A percentile compares a stretch with the other conserved stretches of the same genome.
Conservation (phyloP, 441 rosid species). For the Manihot esculenta region DNA sequence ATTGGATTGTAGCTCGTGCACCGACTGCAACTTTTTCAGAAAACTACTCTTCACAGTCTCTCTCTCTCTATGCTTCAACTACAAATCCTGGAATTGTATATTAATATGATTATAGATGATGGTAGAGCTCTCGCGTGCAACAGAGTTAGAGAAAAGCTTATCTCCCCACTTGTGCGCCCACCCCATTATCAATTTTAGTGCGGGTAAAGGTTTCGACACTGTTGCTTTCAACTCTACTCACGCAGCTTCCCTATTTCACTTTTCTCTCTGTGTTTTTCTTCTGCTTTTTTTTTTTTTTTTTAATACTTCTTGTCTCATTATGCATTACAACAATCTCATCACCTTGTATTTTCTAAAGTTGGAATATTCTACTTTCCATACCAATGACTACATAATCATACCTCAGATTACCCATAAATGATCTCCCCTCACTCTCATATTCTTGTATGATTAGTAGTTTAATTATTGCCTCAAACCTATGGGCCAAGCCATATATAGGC, state of each 20-base stretch:
- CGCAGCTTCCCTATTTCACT: neutral
- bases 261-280: too few relatives aligned
- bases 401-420: neutral
- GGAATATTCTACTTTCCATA: constrained; percentile 10
- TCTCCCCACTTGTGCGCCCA: constrained; percentile 20
- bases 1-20: constrained; percentile 32
- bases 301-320: neutral
- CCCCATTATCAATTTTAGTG: constrained; percentile 16
- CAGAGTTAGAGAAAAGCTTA: constrained; percentile 8
- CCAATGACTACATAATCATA: neutral
- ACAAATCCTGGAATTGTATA: too few relatives aligned
- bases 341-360: neutral
- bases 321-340: neutral
- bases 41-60: constrained; percentile 23
- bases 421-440: neutral
- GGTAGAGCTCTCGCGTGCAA: constrained; percentile 36
- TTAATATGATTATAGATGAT: constrained; percentile 18
- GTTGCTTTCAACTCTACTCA: constrained; percentile 8
- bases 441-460: too few relatives aligned
- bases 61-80: constrained; percentile 33
- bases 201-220: constrained; percentile 2
- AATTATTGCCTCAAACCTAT: too few relatives aligned
- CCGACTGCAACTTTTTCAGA: constrained; percentile 30
- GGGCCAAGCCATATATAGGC: too few relatives aligned
- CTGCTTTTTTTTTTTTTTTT: neutral